Conservation (phyloP, 2,329 filamentous ascomycete species). For the Fusarium sp. region DNA sequence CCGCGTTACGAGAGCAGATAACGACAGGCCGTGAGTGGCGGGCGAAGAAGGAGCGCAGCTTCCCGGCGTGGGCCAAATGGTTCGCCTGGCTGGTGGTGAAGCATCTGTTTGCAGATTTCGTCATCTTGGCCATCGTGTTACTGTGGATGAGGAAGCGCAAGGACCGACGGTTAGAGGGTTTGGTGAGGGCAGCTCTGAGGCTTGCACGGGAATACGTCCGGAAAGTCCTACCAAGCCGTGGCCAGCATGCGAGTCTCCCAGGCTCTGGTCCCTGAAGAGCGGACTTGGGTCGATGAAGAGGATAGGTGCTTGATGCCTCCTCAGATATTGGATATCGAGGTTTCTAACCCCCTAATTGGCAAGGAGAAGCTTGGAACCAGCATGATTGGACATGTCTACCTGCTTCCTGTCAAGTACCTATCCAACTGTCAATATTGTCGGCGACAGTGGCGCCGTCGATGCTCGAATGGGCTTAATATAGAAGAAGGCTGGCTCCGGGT, state of each 20-base stretch:
- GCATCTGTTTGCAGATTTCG: slow-evolving; percentile 79
- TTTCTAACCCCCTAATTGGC: neutral
- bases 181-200: slow-evolving; percentile 74
- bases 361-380: neutral
- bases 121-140: slow-evolving; percentile 74
- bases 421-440: neutral
- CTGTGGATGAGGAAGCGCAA: slow-evolving; percentile 79
- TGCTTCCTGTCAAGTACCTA: neutral
- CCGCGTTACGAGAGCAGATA: slow-evolving; percentile 91
- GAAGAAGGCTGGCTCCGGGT: neutral
- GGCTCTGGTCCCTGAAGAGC: neutral
- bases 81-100: slow-evolving; percentile 76
- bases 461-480: neutral
- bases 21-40: slow-evolving; percentile 80
- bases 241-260: neutral
- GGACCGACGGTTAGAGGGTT: slow-evolving; percentile 78
- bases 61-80: slow-evolving; percentile 79
- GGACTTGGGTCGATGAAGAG: neutral
- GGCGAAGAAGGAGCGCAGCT: slow-evolving; percentile 71
- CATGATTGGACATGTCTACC: neutral
- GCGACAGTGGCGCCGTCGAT: neutral
- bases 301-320: neutral
- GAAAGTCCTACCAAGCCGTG: slow-evolving; percentile 62
- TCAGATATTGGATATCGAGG: neutral
- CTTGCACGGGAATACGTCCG: slow-evolving; percentile 70